A percentile compares a stretch with the other conserved stretches of the same genome.
Conservation (phyloP, 306 rosid species). For the Potentilla sterilis region DNA sequence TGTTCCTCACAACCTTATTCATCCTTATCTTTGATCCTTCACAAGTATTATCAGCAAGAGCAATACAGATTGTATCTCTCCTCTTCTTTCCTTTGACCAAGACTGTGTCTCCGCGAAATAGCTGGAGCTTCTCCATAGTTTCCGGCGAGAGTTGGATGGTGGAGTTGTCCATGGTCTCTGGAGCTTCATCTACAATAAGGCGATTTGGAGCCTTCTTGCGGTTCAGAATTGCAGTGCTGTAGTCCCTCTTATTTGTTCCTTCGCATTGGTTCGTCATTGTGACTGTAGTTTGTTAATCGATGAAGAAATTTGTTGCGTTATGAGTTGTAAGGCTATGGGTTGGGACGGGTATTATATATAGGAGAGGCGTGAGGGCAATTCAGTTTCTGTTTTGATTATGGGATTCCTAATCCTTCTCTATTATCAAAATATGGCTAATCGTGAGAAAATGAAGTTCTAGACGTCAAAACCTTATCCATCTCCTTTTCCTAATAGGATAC, state of each 20-base stretch:
- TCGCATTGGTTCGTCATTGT: slow-evolving; percentile 9
- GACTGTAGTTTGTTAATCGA: neutral
- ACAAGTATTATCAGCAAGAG: slow-evolving; percentile 22
- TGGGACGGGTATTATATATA: neutral
- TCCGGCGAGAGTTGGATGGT: slow-evolving; percentile 59
- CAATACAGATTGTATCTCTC: slow-evolving; percentile 34
- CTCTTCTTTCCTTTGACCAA: slow-evolving; percentile 51
- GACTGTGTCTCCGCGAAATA: slow-evolving; percentile 72
- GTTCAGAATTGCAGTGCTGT: slow-evolving; percentile 65
- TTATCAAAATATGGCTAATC: too few species aligned
- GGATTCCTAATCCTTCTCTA: neutral
- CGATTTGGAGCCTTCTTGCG: slow-evolving; percentile 76
- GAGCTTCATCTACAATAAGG: slow-evolving; percentile 70
- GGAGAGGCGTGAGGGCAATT: neutral
- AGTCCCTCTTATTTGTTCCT: slow-evolving; percentile 60
- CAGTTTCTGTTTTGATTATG: neutral
- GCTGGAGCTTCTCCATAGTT: slow-evolving; percentile 67
- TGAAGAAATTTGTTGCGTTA: neutral
- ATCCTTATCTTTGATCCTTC: slow-evolving; percentile 33
- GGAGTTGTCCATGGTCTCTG: slow-evolving; percentile 54
- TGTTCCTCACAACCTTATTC: slow-evolving; percentile 34
- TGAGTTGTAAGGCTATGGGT: neutral
- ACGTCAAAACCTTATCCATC: neutral
- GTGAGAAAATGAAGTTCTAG: neutral
- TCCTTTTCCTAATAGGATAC: neutral